phyloP scores from a whole-genome alignment of 345 rosid species.

The Dovyalis caffra region DNA sequence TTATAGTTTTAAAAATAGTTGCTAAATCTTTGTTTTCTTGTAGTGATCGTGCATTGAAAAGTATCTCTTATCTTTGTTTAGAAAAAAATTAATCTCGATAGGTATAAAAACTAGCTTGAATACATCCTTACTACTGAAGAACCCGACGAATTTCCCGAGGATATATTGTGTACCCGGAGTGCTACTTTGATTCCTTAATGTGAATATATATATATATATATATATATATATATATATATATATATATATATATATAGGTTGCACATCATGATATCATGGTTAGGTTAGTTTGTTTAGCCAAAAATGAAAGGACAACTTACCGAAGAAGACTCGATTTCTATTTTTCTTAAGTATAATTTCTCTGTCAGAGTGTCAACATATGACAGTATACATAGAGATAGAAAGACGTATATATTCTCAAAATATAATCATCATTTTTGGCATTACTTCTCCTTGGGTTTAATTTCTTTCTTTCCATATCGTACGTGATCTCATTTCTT shows the following conservation, averaged over 20 bases:
- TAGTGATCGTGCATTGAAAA: no score
- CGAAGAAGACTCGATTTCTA: background rate
- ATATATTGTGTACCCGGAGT: background rate
- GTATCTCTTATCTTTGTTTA: no score
- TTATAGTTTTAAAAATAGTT: no score
- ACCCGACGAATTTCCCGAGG: background rate
- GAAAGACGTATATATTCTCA: no score
- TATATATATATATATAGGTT: background rate
- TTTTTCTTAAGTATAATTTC: background rate
- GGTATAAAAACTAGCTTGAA: no score
- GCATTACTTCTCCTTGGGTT: background rate
- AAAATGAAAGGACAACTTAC: slow-evolving; percentile 8
- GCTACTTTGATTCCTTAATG: background rate
- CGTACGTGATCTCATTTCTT: background rate
- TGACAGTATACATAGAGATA: background rate
- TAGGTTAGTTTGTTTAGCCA: slow-evolving; percentile 7
- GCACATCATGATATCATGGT: slow-evolving; percentile 7
- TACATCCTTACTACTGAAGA: no score
- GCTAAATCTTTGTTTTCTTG: no score
- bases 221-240: no score
- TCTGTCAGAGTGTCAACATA: background rate
- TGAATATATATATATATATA: background rate
- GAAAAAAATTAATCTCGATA: no score
- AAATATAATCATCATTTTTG: background rate
- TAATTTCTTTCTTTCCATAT: background rate